Base-by-base conservation (phyloP, 768 basidiomycete genomes). In the Russula compacta region DNA sequence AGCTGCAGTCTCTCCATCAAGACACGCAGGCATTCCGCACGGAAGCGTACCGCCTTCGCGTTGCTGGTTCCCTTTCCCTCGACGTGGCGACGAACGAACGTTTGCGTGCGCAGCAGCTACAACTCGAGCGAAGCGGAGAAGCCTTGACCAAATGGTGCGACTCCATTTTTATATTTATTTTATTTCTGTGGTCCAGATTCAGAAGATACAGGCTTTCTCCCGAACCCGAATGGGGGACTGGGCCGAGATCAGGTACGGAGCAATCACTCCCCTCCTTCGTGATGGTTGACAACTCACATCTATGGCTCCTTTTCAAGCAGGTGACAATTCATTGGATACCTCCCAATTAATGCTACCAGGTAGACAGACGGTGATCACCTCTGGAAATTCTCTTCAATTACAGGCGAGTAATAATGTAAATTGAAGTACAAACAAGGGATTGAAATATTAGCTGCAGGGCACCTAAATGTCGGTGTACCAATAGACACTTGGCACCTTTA, bases 31-130 rank as follows among this genome's bases (percentile, higher is more conserved):
- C 39, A 7, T 58, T 62, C 24, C 61, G 61, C 14, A 43, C 52
- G 4, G 61, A 62, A 21, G 61, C 33, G 1, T 62, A 62, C 32
- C 52, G 46, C 51, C 56, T 62, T 43, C 56, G 61, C 46, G 49
- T 33, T 1, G 19, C 52, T 4, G 61, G 56, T 6, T 11, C 11
- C n/a, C n/a, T n/a, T n/a, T n/a, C n/a, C 33, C 56, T 58, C 17
- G 56, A 58, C 24, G 8, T 11, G 2, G 40, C 51, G 3, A 29
- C 39, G 14, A 62, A 58, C 3, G 61, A 58, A 38, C 44, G 52
- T 11, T 21, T 62, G 21, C 61, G 21, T 19, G 21, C 51, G 33
- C 44, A 48, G 9, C 61, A 62, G 29, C 15, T 4, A 17, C 52
- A 58, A 6, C 61, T 62, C 14, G 61, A 53, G 51, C 32, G 33